Evolutionary conservation across 768 basidiomycete species (phyloP), one percentile per base, ranked within the genome.

Genomic region (Auricularia sp.): DNA sequence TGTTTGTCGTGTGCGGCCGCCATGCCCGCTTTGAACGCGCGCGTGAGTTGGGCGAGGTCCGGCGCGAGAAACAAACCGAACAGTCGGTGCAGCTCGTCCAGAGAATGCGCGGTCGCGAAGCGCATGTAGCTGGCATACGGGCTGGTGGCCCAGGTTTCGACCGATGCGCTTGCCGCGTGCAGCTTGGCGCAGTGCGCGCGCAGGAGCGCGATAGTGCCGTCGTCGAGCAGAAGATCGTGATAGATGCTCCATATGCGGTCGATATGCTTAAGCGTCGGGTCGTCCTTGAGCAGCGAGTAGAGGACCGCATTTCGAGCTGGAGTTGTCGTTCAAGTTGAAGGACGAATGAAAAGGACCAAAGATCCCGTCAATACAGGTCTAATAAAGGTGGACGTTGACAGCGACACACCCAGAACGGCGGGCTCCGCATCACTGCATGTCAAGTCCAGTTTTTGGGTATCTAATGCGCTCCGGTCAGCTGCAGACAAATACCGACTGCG

Each of bases 371-470:
- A 14, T 2, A 5, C 56, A 34, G 13, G 8, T 10, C 14, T 24
- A 29, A 33, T 59, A 10, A 29, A 24, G 56, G 33, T 24, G 62
- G 29, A 29, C 29, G 29, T 29, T 29, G 29, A 29, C 8, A 8
- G 13, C 18, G 7, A 62, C 66, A 24, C 65, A 69, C 68, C 68
- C 7, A 69, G 64, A 1, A 70, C 54, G 6, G 64, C 67, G 3
- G 70, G 67, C 3, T 70, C 70, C 35, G 62, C 47, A 59, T 70
- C 70, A 37, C 62, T 65, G 63, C 67, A 69, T 2, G 69, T 70
- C 35, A 68, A 65, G 54, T 69, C 68, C 29, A 69, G 65, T 1
- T 21, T 63, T 1, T 61, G 62, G 10, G 63, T 65, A 33, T 11
- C 39, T 44, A 13, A 16, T 21, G 16, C 36, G 39, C 18, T 45